These are phyloP conservation scores for Solanum raphanifolium DNA, from an alignment of 257 asterid genomes.

Conservation along the genomic window DNA sequence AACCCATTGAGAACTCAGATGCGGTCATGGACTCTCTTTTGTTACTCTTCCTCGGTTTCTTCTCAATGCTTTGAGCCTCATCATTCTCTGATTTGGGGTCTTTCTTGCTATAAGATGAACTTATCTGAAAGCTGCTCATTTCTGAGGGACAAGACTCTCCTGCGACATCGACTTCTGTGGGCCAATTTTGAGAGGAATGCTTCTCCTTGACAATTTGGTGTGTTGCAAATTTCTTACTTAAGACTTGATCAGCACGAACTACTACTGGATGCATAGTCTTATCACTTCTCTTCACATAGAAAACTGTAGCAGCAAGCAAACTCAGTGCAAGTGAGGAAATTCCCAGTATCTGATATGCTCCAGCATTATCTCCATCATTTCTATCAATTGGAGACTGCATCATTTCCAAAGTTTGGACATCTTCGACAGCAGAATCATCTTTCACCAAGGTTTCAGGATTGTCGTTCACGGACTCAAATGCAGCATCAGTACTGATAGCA, in stretches of 20 bases:
- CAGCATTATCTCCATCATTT: neutral
- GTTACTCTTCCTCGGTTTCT: constrained; percentile 15
- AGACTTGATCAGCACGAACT: neutral
- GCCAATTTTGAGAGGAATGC: constrained; percentile 23
- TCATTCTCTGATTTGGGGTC: constrained; percentile 21
- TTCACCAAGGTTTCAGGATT: constrained; percentile 6
- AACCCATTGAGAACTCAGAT: constrained; percentile 27
- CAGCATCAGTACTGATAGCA: neutral
- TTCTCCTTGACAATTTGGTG: constrained; percentile 7
- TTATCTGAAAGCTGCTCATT: constrained; percentile 60
- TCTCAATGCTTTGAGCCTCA: constrained; percentile 45
- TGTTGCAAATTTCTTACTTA: neutral
- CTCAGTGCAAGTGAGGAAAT: constrained; percentile 18
- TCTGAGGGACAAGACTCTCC: constrained; percentile 50
- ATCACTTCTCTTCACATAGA: constrained; percentile 1
- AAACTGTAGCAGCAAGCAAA: constrained; percentile 23
- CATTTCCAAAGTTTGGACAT: neutral
- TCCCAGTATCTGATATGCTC: constrained; percentile 1
- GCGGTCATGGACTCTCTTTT: constrained; percentile 65
- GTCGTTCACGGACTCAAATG: constrained; percentile 4
- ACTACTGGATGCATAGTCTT: neutral
- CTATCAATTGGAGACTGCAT: constrained; percentile 1
- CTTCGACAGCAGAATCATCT: neutral
- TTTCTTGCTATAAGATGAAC: constrained; percentile 21
- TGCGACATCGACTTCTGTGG: constrained; percentile 17